Evolutionary conservation across 1,284 basidiomycete genomes (phyloP), one percentile per base, ranked within the genome.

Genomic region (Irpex sp.): DNA sequence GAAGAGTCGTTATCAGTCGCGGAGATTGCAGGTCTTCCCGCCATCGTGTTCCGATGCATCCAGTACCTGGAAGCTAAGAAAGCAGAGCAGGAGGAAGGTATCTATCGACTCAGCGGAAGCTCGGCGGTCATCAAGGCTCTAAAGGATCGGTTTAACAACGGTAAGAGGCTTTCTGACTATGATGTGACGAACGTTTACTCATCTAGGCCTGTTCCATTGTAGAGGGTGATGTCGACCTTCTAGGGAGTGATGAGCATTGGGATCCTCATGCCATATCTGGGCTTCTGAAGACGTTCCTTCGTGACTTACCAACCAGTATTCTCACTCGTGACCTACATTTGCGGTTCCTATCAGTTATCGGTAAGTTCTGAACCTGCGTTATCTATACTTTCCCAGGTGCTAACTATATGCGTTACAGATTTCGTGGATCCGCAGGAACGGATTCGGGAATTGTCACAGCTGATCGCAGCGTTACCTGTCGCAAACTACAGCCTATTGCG

Each of bases 241-340:
- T 96, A 31, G 86, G 85, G 48, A 87, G 88, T 5, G 92, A 94
- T 73, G 95, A 97, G 73, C 92, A 91, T 70, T 96, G 92, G 91
- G 96, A 98, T 79, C 93, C 93, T 44, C 95, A 98, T 76, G 96
- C 96, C 49, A 93, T 98, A 65, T 92, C 96, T 59, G 95, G 96
- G 5, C 80, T 98, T 63, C 81, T 98, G 66, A 98, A 98, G 79
- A 86, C 86, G 60, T 98, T 91, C 78, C 79, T 98, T 68, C 88
- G 96, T 62, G 96, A 98, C 70, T 77, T 97, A 51, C 96, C 96
- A 48, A 87, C 89, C 9, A 96, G 93, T 71, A 90, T 97, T 64
- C 82, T 97, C 36, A 97, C 96, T n/a, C 85, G 92, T 60, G 94
- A 97, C 61, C 83, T 96, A 57, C 95, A 97, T 76, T 79, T 93